Evolutionary conservation across 352 stramenopile species (phyloP).

Genomic region (Phytophthora capsici): DNA sequence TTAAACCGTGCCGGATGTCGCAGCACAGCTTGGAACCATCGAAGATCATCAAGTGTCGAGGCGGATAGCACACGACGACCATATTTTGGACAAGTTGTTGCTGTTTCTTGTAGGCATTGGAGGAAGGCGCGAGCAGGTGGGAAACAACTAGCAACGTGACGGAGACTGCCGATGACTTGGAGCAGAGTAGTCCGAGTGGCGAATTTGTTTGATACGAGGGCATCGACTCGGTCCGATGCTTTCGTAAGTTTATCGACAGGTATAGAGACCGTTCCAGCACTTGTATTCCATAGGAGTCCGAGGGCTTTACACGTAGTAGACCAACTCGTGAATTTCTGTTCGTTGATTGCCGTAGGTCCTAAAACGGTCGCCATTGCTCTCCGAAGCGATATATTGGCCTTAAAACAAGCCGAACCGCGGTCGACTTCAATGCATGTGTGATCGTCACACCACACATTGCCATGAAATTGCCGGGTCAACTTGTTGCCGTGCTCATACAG

Average conservation of each 20-base stretch:
- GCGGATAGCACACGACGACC: too few relatives aligned
- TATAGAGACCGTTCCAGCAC: constrained; percentile 6
- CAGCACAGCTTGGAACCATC: too few relatives aligned
- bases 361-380: not conserved
- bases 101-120: too few relatives aligned
- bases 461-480: constrained; percentile 1
- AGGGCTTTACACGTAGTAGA: constrained; percentile 10
- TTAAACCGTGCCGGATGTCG: too few relatives aligned
- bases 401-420: not conserved
- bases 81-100: too few relatives aligned
- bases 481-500: constrained; percentile 12
- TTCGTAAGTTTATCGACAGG: constrained; percentile 13
- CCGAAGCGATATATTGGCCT: constrained; percentile 21
- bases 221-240: not conserved
- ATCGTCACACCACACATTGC: constrained; percentile 35
- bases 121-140: too few relatives aligned
- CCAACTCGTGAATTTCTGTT: constrained; percentile 21
- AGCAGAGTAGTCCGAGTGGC: not conserved
- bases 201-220: not conserved
- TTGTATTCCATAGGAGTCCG: constrained; percentile 17
- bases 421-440: constrained; percentile 28
- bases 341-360: not conserved
- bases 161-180: not conserved
- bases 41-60: too few relatives aligned
- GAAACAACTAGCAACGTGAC: constrained; percentile 2